Evolutionary conservation across 2,329 filamentous ascomycete genomes (phyloP).

Genomic region (Parastagonospora nodorum): DNA sequence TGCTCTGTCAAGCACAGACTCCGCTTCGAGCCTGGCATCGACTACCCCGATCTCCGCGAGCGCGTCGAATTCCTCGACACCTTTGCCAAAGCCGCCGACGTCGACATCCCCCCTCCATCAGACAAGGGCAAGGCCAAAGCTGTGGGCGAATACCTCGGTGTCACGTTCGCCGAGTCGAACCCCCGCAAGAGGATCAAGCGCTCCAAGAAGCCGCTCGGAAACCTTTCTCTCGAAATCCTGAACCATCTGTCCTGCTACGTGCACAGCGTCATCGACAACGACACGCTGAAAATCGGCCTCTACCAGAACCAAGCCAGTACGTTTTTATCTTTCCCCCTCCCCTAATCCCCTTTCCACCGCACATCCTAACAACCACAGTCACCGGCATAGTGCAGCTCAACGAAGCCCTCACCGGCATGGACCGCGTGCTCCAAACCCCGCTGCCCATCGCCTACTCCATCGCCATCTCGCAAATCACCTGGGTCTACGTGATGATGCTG

Average conservation of each 20-base stretch:
- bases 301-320: constrained; percentile 62
- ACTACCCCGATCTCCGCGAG: constrained; percentile 74
- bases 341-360: constrained; percentile 27
- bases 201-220: constrained; percentile 73
- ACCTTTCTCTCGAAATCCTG: constrained; percentile 82
- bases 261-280: constrained; percentile 63
- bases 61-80: constrained; percentile 75
- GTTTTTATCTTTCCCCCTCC: constrained; percentile 2
- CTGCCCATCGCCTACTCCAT: constrained; percentile 84
- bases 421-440: constrained; percentile 81
- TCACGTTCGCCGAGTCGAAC: constrained; percentile 78
- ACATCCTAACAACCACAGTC: constrained; percentile 47
- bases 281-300: constrained; percentile 61
- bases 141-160: constrained; percentile 73
- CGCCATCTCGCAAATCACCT: constrained; percentile 83
- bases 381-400: constrained; percentile 68
- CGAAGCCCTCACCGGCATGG: constrained; percentile 73
- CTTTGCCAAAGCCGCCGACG: constrained; percentile 67
- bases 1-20: constrained; percentile 80
- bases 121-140: constrained; percentile 58
- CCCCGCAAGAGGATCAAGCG: constrained; percentile 78
- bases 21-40: constrained; percentile 80
- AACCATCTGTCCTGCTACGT: constrained; percentile 72
- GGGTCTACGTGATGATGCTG: constrained; percentile 79
- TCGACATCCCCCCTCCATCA: constrained; percentile 41